Evolutionary conservation across 2,329 filamentous ascomycete genomes (phyloP), one percentile per base, ranked within the genome.

Genomic region (Aspergillus ochraceoroseus): DNA sequence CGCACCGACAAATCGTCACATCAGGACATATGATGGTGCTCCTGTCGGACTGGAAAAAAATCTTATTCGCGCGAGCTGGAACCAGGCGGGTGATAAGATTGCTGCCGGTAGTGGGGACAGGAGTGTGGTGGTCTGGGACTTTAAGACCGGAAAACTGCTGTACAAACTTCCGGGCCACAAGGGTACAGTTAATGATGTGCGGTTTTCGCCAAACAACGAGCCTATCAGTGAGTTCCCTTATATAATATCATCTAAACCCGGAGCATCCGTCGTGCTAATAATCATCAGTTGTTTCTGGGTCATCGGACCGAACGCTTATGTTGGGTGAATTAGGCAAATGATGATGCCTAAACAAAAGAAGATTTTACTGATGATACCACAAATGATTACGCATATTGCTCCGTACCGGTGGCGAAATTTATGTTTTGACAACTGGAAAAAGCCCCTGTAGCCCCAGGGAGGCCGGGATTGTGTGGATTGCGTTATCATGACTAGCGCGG

Each of bases 81-180:
- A 94, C 59, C 73, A 77, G 1, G 80, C 82, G 39, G 89, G 92
- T 33, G 87, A 88, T 68, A 88, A 80, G 65, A 85, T 98, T 47
- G 88, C 85, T 11, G 85, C 87, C 1, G 89, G 90, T 8, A 87
- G 88, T 36, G 90, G 88, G 9, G 92, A 98, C 58, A 84, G 88
- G 17, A 94, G 83, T 5, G 88, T 88, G 12, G 83, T 94, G 9
- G 80, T 96, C 7, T 98, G 92, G 92, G 89, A 92, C 35, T 80
- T 74, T 41, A 82, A 86, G 60, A 85, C 78, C n/a, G 89, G 86
- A 43, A 96, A 94, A 70, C 72, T 98, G 54, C 65, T 94, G 49
- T 94, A 95, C 68, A 96, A 96, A 68, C 74, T 98, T 37, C 92
- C 92, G 1, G 92, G 92, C 1, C 92, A 98, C 64, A 92, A 88